phyloP scores from a whole-genome alignment of 208 protist species.

The Leishmania tropica region DNA sequence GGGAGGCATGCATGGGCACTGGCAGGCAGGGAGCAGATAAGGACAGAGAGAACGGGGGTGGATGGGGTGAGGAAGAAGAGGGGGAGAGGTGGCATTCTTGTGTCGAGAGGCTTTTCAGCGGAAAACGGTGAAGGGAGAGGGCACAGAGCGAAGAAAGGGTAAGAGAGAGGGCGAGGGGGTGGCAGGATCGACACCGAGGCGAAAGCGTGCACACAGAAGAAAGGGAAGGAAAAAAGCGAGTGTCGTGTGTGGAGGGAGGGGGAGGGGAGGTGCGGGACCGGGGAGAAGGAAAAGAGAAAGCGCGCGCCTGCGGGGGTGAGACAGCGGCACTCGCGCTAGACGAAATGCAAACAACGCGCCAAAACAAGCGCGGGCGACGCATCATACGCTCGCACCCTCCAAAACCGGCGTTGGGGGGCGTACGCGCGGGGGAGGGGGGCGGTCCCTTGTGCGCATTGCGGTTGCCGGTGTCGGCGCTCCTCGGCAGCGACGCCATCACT shows the following conservation, averaged over 20 bases:
- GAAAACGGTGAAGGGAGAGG: background rate
- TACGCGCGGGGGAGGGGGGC: background rate
- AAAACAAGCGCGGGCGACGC: background rate
- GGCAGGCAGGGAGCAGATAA: background rate
- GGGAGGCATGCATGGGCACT: background rate
- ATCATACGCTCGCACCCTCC: background rate
- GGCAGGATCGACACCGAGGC: background rate
- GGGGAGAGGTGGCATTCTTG: background rate
- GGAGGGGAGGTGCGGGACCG: too few species aligned
- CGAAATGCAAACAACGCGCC: too few species aligned
- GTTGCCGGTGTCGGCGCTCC: background rate
- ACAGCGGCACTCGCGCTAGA: too few species aligned
- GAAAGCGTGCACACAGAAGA: background rate
- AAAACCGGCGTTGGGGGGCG: background rate
- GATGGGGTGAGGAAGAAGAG: background rate
- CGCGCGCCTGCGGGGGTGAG: background rate
- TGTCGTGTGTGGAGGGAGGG: too few species aligned
- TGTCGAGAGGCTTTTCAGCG: background rate
- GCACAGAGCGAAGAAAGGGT: background rate
- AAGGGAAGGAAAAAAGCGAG: background rate
- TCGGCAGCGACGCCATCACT: background rate
- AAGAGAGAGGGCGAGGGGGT: background rate
- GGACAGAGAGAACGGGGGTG: slow-evolving; percentile 5
- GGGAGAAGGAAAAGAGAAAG: background rate
- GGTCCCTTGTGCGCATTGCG: background rate